Base-by-base conservation (phyloP, 495 filamentous ascomycete species). In the Xylaria scruposa region DNA sequence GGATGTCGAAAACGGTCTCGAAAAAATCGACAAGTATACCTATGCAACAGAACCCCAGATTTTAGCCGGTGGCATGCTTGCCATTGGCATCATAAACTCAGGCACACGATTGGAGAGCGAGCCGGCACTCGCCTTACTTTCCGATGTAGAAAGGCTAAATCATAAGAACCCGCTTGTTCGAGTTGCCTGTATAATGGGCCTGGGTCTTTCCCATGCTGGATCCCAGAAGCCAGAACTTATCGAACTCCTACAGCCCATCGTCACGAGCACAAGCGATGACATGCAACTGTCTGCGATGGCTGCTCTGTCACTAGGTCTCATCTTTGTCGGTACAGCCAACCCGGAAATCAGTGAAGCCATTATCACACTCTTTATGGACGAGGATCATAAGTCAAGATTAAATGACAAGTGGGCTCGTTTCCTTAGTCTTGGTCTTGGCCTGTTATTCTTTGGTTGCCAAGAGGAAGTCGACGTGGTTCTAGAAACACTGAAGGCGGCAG, bases 381-480 rank as follows among this genome's bases (percentile, higher is more conserved):
- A 97, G 68, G 94, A 97, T 33, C 89, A 95, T 26, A 89, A 90
- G 77, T 88, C 89, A 74, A 93, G 96, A 76, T 87, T 98, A 46
- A 97, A 96, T 75, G 93, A 97, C 79, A 99, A 98, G 82, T 99
- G 96, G 96, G 94, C 94, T 29, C 89, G 95, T 3, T 99, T 99
- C 83, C 92, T 98, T 87, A 93, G 93, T 17, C 90, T 99, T 73
- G 96, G 97, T 70, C 86, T 99, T 67, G 96, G 97, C 3, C 89
- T 99, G 21, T 85, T 99, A 36, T 99, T 92, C 86, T 97, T 98
- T 73, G 97, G 97, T 47, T 90, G 93, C 59, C 97, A 99, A 80
- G 96, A 99, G 79, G 94, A 98, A 80, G 96, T 97, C 19, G 96
- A 99, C 78, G 94, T 97, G 36, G 91, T 97, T 65, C 82, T 97